phyloP scores from a whole-genome alignment of 345 rosid species.

The Corymbia maculata region DNA sequence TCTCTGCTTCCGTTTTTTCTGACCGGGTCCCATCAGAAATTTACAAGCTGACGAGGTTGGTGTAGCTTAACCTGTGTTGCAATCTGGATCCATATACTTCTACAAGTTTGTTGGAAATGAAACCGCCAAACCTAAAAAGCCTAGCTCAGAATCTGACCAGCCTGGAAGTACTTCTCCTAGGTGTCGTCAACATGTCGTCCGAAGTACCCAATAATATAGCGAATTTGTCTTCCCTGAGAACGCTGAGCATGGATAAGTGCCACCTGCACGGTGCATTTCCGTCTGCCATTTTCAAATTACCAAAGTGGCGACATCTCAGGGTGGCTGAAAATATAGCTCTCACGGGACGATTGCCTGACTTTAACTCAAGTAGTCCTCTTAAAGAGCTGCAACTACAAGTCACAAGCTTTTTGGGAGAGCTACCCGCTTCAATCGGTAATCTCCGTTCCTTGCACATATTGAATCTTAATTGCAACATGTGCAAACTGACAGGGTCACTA shows the following conservation, averaged over 20 bases:
- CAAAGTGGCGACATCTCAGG: not conserved
- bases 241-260: not conserved
- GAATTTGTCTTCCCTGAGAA: not conserved
- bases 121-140: not conserved
- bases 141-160: not conserved
- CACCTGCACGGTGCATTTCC: not conserved
- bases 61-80: not conserved
- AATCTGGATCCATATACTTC: not conserved
- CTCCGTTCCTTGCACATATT: not conserved
- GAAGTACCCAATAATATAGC: not conserved
- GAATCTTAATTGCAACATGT: rapidly evolving
- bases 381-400: too few relatives aligned
- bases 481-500: not conserved
- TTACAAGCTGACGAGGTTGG: conserved; percentile 2
- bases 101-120: not conserved
- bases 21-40: conserved; percentile 5
- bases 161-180: not conserved
- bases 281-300: not conserved
- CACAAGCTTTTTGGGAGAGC: not conserved
- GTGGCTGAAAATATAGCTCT: not conserved
- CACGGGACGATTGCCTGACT: not conserved
- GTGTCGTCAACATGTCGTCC: not conserved
- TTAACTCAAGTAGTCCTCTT: not conserved
- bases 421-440: not conserved
- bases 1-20: not conserved